Conservation (phyloP, 2,329 filamentous ascomycete genomes). For the Cercospora zeina region DNA sequence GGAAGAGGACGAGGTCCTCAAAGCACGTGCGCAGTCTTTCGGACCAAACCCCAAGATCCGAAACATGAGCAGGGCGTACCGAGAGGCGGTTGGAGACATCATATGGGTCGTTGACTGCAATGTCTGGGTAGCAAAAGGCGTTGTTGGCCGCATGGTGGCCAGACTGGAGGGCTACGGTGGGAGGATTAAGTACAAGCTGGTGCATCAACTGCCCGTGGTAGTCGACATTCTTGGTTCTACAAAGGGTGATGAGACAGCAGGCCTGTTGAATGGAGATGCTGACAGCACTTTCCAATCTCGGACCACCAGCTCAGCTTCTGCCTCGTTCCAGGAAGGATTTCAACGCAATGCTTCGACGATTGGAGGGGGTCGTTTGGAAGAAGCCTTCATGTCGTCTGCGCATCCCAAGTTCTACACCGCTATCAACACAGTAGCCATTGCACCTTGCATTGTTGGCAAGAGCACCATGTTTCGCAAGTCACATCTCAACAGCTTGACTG, state of each 20-base stretch:
- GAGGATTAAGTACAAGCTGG: conserved; percentile 72
- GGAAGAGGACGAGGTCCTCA: conserved; percentile 72
- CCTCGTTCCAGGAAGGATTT: conserved; percentile 24
- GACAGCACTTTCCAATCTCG: conserved; percentile 25
- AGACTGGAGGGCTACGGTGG: conserved; percentile 69
- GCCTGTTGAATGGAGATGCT: conserved; percentile 25
- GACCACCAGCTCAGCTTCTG: conserved; percentile 33
- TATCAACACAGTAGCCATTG: conserved; percentile 88
- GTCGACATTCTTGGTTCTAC: conserved; percentile 62
- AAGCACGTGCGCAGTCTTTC: conserved; percentile 56
- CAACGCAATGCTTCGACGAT: conserved; percentile 33
- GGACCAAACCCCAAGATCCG: conserved; percentile 98
- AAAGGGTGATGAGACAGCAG: conserved; percentile 31
- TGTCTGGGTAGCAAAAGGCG: conserved; percentile 80
- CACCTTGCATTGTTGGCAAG: conserved; percentile 93
- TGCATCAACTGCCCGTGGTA: conserved; percentile 87
- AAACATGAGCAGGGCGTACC: conserved; percentile 90
- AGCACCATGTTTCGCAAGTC: conserved; percentile 97
- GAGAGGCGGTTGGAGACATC: conserved; percentile 82
- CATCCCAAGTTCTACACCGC: conserved; percentile 98
- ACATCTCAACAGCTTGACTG: conserved; percentile 74
- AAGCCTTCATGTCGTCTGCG: conserved; percentile 88
- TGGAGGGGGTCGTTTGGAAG: conserved; percentile 82
- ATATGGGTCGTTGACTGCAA: conserved; percentile 97
- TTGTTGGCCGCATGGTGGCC: conserved; percentile 85